phyloP scores from a whole-genome alignment of 2,329 filamentous ascomycete genomes.

The Cadophora malorum region DNA sequence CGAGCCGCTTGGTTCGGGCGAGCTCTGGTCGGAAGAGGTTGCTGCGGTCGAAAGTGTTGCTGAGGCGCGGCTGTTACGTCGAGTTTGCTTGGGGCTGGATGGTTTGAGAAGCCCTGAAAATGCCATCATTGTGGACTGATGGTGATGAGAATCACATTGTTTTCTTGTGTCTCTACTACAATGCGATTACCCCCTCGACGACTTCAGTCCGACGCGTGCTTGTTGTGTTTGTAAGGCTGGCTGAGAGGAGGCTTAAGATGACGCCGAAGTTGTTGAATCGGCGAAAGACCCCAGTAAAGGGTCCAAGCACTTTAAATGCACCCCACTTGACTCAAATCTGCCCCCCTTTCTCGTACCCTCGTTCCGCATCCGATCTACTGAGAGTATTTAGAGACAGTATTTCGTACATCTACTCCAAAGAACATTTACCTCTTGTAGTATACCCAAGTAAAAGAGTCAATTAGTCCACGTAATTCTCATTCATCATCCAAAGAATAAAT shows the following conservation, averaged over 20 bases:
- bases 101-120: slow-evolving; percentile 56
- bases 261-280: background rate
- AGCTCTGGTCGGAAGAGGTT: slow-evolving; percentile 46
- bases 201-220: background rate
- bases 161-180: background rate
- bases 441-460: too few species aligned
- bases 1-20: slow-evolving; percentile 30
- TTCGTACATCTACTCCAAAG: too few species aligned
- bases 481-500: background rate
- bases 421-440: too few species aligned
- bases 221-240: slow-evolving; percentile 13
- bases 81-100: slow-evolving; percentile 40
- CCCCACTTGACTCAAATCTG: slow-evolving; percentile 11
- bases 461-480: too few species aligned
- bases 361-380: background rate
- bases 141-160: slow-evolving; percentile 38
- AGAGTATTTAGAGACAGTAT: background rate
- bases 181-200: background rate
- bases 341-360: background rate
- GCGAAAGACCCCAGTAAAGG: background rate
- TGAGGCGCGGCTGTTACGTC: slow-evolving; percentile 39
- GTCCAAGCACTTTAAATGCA: background rate
- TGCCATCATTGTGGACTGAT: slow-evolving; percentile 52
- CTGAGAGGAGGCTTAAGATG: background rate
- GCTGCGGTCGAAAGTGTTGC: slow-evolving; percentile 36